Percentiles rank a stretch among this genome's conserved stretches.
phyloP scores from a whole-genome alignment of 1,284 basidiomycete species.

The Cutaneotrichosporon arboriforme region DNA sequence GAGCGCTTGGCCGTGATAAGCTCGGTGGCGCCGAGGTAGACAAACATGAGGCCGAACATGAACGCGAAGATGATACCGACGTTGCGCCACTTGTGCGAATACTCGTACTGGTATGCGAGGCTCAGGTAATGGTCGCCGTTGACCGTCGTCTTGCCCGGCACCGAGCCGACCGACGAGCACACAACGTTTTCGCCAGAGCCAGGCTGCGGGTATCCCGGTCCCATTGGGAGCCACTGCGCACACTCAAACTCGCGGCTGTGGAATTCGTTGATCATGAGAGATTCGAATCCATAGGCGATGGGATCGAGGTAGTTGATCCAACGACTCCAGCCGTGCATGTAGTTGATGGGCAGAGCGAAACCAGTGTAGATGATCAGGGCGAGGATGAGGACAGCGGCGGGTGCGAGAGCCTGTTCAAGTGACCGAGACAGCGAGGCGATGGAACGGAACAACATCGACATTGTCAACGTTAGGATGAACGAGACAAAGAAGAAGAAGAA shows the following conservation, averaged over 20 bases:
- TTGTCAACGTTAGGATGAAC: conserved; percentile 47
- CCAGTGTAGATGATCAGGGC: conserved; percentile 52
- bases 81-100: conserved; percentile 59
- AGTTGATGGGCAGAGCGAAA: conserved; percentile 46
- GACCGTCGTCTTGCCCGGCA: conserved; percentile 44
- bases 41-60: conserved; percentile 51
- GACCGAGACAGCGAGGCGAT: conserved; percentile 49
- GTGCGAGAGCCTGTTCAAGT: conserved; percentile 47
- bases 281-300: conserved; percentile 48
- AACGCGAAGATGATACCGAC: conserved; percentile 57
- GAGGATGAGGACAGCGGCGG: conserved; percentile 50
- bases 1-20: conserved; percentile 50
- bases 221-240: conserved; percentile 39
- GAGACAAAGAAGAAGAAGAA: conserved; percentile 47
- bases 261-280: conserved; percentile 54
- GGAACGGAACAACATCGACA: conserved; percentile 53
- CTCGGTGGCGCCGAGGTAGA: conserved; percentile 57
- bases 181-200: conserved; percentile 34
- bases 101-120: conserved; percentile 60
- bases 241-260: conserved; percentile 41
- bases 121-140: conserved; percentile 55
- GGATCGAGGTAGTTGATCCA: conserved; percentile 54
- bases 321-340: conserved; percentile 49
- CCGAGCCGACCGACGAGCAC: conserved; percentile 50
- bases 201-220: conserved; percentile 41